Conservation (phyloP, 306 rosid genomes). For the Vigna radiata region DNA sequence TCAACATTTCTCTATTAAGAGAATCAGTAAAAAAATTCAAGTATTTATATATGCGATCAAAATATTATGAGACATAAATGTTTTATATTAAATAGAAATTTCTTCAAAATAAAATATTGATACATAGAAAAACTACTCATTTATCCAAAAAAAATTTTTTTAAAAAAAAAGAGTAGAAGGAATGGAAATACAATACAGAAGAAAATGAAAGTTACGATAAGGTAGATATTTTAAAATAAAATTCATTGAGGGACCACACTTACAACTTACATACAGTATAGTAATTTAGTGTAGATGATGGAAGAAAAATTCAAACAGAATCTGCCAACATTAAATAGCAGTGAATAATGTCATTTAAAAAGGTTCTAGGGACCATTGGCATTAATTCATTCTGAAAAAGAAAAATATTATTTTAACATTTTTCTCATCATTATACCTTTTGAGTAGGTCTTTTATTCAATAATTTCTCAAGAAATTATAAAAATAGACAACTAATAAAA, state of each 20-base stretch:
- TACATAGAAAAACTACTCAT: too few species aligned
- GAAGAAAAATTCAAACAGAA: background rate
- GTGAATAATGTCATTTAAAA: background rate
- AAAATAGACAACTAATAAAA: background rate
- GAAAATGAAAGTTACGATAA: too few species aligned
- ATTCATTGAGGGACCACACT: background rate
- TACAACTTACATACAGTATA: background rate
- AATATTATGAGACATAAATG: too few species aligned
- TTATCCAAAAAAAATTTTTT: too few species aligned
- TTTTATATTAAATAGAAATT: too few species aligned
- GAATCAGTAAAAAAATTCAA: too few species aligned
- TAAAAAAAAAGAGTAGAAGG: too few species aligned
- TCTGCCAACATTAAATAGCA: background rate
- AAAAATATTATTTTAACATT: background rate
- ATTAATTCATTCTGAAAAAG: background rate
- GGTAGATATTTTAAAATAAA: background rate
- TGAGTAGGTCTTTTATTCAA: background rate
- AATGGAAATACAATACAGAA: too few species aligned
- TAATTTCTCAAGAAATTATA: background rate
- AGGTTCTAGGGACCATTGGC: too few species aligned
- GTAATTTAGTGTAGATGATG: background rate
- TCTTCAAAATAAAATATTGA: too few species aligned
- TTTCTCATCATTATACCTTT: background rate
- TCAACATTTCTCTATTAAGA: too few species aligned
- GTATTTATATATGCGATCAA: too few species aligned